Conservation (phyloP, 306 rosid species). For the Vigna reflexopilosa region DNA sequence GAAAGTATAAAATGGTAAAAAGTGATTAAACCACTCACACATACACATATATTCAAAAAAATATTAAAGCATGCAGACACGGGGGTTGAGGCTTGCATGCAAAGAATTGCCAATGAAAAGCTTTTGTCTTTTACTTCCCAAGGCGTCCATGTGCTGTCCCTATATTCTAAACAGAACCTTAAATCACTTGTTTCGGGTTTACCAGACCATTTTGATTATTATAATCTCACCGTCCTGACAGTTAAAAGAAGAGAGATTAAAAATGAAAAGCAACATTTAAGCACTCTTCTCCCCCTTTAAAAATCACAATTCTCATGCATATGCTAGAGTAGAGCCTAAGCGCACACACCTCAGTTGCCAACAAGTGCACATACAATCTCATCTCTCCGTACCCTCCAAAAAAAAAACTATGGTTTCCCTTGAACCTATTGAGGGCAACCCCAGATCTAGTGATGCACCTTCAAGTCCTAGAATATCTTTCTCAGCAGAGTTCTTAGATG, state of each 20-base stretch:
- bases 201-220: conserved; percentile 72
- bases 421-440: conserved; percentile 56
- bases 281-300: conserved; percentile 56
- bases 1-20: conserved; percentile 9
- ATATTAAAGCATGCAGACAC: conserved; percentile 36
- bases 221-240: conserved; percentile 69
- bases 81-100: conserved; percentile 50
- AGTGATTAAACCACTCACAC: no score
- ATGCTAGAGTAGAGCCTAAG: conserved; percentile 33
- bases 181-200: conserved; percentile 74
- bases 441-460: conserved; percentile 59
- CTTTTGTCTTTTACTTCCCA: conserved; percentile 73
- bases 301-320: conserved; percentile 61
- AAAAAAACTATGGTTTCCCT: conserved; percentile 61
- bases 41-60: not conserved
- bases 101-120: conserved; percentile 47
- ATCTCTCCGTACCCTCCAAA: conserved; percentile 41
- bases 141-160: conserved; percentile 87
- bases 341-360: conserved; percentile 36
- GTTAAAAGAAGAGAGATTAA: conserved; percentile 53
- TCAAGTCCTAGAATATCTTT: conserved; percentile 93
- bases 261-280: conserved; percentile 40
- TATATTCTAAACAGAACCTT: conserved; percentile 69
- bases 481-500: conserved; percentile 91
- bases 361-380: conserved; percentile 1